Evolutionary conservation across 306 rosid genomes (phyloP).

Genomic region (Lathyrus sativus): DNA sequence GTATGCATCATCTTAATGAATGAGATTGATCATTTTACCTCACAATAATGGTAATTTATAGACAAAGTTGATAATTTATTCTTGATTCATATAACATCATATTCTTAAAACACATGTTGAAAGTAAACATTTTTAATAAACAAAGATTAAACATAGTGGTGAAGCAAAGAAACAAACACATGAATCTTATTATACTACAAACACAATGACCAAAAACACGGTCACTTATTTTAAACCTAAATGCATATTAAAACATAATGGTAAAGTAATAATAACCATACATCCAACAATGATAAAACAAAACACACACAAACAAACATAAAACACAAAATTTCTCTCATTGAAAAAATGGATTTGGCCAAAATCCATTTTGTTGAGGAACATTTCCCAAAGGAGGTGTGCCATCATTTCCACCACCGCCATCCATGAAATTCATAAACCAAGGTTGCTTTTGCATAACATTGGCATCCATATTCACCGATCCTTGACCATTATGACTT

Average conservation of each 20-base stretch:
- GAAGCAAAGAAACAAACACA: constrained; percentile 15
- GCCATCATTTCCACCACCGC: constrained; percentile 8
- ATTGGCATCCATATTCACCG: background rate
- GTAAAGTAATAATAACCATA: background rate
- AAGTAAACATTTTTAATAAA: background rate
- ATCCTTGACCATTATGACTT: background rate
- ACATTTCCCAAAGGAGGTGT: constrained; percentile 28
- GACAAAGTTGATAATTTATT: no score
- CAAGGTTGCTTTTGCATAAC: constrained; percentile 36
- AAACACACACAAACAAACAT: no score
- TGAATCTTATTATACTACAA: background rate
- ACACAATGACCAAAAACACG: background rate
- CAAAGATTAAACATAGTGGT: background rate
- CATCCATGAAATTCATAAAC: constrained; percentile 35
- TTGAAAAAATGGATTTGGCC: constrained; percentile 35
- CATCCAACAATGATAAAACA: background rate
- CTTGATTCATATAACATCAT: no score
- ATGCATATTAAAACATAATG: no score
- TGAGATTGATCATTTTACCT: no score
- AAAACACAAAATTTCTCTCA: background rate
- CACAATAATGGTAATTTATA: no score
- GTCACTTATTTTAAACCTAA: constrained; percentile 12
- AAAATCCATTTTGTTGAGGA: constrained; percentile 30
- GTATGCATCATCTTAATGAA: no score
- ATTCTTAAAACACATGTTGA: no score